phyloP scores from a whole-genome alignment of 2,329 filamentous ascomycete genomes.

The Sphaerulina populicola region DNA sequence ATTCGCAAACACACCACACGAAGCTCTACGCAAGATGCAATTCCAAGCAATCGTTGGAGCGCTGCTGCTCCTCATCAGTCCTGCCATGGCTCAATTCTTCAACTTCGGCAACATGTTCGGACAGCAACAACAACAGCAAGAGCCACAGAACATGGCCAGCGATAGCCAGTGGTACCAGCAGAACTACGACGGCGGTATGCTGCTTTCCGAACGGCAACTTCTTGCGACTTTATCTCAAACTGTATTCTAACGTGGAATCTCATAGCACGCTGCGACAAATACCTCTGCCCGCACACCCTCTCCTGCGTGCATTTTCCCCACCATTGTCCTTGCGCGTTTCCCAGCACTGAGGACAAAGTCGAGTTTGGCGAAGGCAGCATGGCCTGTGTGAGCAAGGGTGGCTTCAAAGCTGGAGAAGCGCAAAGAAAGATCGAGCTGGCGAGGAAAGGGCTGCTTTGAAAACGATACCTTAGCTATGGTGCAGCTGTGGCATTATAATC shows the following conservation, averaged over 20 bases:
- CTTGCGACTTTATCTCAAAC: neutral
- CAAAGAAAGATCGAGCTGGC: conserved; percentile 70
- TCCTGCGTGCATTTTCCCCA: conserved; percentile 94
- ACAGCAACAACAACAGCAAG: conserved; percentile 46
- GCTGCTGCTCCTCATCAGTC: conserved; percentile 52
- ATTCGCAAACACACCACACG: neutral
- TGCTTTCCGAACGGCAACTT: neutral
- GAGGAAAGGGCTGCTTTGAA: conserved; percentile 63
- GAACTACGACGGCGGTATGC: conserved; percentile 57
- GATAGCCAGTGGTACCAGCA: conserved; percentile 73
- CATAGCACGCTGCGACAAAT: conserved; percentile 77
- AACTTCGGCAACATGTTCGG: conserved; percentile 91
- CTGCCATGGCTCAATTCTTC: conserved; percentile 77
- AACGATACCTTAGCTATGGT: neutral
- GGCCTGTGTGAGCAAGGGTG: conserved; percentile 66
- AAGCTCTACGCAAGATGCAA: conserved; percentile 1
- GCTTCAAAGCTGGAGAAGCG: conserved; percentile 63
- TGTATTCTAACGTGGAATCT: neutral
- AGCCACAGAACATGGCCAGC: conserved; percentile 71
- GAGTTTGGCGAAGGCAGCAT: conserved; percentile 65
- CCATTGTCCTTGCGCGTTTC: conserved; percentile 87
- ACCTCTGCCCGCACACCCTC: conserved; percentile 87
- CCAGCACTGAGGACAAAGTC: conserved; percentile 55
- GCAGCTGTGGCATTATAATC: neutral
- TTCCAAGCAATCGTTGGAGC: conserved; percentile 6